Conservation (phyloP, 75 land plant species). For the Picea glauca region DNA sequence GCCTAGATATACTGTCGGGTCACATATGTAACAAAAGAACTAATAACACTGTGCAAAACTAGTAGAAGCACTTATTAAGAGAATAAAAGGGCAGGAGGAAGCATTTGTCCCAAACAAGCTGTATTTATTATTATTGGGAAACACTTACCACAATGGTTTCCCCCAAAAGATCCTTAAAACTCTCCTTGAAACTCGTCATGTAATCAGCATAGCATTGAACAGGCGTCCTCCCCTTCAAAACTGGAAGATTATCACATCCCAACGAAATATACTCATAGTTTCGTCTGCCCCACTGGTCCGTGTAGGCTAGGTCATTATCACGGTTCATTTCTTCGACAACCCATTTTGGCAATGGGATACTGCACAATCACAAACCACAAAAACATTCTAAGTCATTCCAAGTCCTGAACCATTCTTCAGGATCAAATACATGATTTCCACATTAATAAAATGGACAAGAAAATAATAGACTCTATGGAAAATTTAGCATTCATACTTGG, state of each 20-base stretch:
- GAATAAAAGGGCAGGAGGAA: too few species aligned
- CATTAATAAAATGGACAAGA: neutral
- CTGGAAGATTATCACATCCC: conserved; percentile 82
- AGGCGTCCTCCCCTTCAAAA: conserved; percentile 79
- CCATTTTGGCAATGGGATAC: conserved; percentile 87
- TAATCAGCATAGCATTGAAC: conserved; percentile 84
- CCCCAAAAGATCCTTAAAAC: conserved; percentile 60
- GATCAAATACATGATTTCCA: neutral
- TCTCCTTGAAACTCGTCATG: conserved; percentile 86
- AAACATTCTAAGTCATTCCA: neutral
- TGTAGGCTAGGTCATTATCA: conserved; percentile 69
- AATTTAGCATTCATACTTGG: conserved; percentile 20
- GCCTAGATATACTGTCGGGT: too few species aligned
- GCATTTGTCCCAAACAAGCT: too few species aligned
- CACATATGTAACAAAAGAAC: too few species aligned
- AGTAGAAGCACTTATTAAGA: too few species aligned
- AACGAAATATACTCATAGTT: conserved; percentile 83
- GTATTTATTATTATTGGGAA: too few species aligned
- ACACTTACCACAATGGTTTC: conserved; percentile 73
- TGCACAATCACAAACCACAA: conserved; percentile 22
- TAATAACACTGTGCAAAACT: too few species aligned
- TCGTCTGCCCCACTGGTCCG: conserved; percentile 77
- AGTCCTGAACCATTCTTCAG: neutral
- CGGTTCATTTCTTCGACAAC: conserved; percentile 72
- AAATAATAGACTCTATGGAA: neutral